phyloP scores from a whole-genome alignment of 2,329 filamentous ascomycete genomes.

The Pseudogymnoascus sp. region DNA sequence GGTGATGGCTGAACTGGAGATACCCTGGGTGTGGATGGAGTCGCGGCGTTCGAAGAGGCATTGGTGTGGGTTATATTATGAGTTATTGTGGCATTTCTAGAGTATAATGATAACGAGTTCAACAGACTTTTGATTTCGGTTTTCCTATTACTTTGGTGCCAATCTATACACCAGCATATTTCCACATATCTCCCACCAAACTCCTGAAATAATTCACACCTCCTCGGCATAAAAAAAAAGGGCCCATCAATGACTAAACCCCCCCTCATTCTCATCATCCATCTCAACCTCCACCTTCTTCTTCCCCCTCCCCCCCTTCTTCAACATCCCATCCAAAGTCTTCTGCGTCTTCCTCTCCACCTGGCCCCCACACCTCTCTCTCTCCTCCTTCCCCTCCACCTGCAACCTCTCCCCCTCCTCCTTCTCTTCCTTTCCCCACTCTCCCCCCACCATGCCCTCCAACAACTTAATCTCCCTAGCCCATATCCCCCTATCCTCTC shows the following conservation, averaged over 20 bases:
- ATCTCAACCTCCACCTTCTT: slow-evolving; percentile 26
- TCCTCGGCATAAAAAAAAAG: neutral
- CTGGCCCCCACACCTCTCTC: slow-evolving; percentile 68
- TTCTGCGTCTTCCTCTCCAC: slow-evolving; percentile 61
- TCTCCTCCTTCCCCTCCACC: slow-evolving; percentile 59
- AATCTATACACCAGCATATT: neutral
- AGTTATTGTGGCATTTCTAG: neutral
- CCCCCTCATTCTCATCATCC: slow-evolving; percentile 19
- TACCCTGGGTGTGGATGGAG: neutral
- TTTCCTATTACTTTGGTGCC: neutral
- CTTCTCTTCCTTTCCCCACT: too few relatives aligned
- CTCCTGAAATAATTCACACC: neutral
- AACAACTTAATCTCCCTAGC: too few relatives aligned
- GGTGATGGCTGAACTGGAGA: too few relatives aligned
- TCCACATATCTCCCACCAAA: neutral
- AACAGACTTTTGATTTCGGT: neutral
- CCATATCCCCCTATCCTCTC: too few relatives aligned
- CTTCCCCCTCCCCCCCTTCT: slow-evolving; percentile 30
- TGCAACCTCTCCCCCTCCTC: slow-evolving; percentile 57
- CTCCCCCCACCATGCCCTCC: too few relatives aligned
- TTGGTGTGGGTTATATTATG: neutral
- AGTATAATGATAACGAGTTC: neutral
- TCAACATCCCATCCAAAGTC: slow-evolving; percentile 31
- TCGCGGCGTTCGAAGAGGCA: neutral
- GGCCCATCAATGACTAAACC: slow-evolving; percentile 22